Percentiles rank a stretch among this genome's conserved stretches.
Conservation (phyloP, 2,329 filamentous ascomycete genomes). For the Ceratocystiopsis sp. region DNA sequence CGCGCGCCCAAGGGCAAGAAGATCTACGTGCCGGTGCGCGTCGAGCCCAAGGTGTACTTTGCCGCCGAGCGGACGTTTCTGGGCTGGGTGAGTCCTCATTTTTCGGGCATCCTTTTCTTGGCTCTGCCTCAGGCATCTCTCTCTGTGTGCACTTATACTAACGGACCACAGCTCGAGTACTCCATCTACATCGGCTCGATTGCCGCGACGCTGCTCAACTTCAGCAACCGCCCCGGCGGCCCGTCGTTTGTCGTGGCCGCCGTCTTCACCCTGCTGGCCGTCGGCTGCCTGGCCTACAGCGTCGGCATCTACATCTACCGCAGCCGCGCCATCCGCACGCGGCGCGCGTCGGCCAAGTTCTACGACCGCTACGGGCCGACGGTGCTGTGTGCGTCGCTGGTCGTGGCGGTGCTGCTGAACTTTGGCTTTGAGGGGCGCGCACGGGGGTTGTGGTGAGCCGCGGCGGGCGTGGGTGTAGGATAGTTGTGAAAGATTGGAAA, state of each 20-base stretch:
- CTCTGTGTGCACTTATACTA: no score
- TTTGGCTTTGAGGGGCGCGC: conserved; percentile 62
- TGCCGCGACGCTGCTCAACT: conserved; percentile 69
- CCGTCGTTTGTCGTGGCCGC: conserved; percentile 53
- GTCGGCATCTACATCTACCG: conserved; percentile 77
- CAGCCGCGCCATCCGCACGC: conserved; percentile 65
- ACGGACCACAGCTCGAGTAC: conserved; percentile 73
- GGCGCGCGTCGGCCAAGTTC: conserved; percentile 64
- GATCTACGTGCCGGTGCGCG: conserved; percentile 88
- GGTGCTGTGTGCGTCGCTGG: conserved; percentile 53
- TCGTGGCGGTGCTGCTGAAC: conserved; percentile 60
- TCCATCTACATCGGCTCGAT: conserved; percentile 86
- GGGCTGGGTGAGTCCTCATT: conserved; percentile 51
- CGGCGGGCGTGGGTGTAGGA: not conserved
- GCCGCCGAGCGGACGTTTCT: conserved; percentile 92
- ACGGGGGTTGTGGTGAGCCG: conserved; percentile 31
- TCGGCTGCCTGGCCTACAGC: conserved; percentile 64
- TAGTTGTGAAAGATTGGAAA: not conserved
- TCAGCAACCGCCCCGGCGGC: conserved; percentile 40
- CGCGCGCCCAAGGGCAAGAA: conserved; percentile 69
- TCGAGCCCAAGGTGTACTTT: conserved; percentile 96
- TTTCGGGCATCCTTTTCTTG: not conserved
- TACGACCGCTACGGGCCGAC: conserved; percentile 82
- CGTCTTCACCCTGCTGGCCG: conserved; percentile 68
- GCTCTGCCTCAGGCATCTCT: not conserved